Conservation (phyloP, 805 yeast genomes). For the Metschnikowia continentalis region DNA sequence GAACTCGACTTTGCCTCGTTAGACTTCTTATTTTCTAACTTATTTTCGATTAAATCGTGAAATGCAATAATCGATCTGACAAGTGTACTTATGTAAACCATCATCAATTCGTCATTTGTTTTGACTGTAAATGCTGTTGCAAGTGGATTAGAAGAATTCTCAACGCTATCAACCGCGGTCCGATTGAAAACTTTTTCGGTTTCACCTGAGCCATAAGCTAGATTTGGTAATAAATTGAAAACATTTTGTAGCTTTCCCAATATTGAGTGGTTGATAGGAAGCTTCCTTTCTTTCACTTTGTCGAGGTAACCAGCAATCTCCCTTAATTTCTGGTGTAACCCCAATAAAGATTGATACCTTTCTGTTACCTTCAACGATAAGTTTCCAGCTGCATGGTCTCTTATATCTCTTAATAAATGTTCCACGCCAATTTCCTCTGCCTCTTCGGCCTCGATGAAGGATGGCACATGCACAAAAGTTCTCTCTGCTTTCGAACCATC, state of each 20-base stretch:
- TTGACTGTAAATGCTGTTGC: conserved; percentile 82
- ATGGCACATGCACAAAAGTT: conserved; percentile 90
- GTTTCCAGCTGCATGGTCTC: conserved; percentile 95
- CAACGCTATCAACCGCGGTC: conserved; percentile 9
- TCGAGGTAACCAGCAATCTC: conserved; percentile 77
- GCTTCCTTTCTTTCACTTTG: conserved; percentile 61
- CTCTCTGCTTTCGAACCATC: conserved; percentile 92
- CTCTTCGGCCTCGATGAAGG: conserved; percentile 92
- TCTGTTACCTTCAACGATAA: conserved; percentile 82
- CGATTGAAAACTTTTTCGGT: conserved; percentile 7
- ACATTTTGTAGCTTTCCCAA: conserved; percentile 92
- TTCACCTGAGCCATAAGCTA: conserved; percentile 31
- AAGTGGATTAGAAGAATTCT: conserved; percentile 46
- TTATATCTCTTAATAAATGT: conserved; percentile 86
- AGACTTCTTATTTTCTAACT: conserved; percentile 64
- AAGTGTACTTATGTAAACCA: conserved; percentile 80
- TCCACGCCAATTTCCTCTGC: conserved; percentile 99
- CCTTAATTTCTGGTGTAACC: conserved; percentile 71
- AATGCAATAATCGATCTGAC: conserved; percentile 94
- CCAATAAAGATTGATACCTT: conserved; percentile 83
- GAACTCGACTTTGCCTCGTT: conserved; percentile 22
- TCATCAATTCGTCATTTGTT: conserved; percentile 95
- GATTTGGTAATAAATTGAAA: conserved; percentile 86
- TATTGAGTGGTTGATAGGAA: conserved; percentile 87
- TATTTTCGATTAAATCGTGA: conserved; percentile 94